These are phyloP conservation scores for Melaleuca alternifolia DNA, from an alignment of 345 rosid genomes.

Conservation along the genomic window DNA sequence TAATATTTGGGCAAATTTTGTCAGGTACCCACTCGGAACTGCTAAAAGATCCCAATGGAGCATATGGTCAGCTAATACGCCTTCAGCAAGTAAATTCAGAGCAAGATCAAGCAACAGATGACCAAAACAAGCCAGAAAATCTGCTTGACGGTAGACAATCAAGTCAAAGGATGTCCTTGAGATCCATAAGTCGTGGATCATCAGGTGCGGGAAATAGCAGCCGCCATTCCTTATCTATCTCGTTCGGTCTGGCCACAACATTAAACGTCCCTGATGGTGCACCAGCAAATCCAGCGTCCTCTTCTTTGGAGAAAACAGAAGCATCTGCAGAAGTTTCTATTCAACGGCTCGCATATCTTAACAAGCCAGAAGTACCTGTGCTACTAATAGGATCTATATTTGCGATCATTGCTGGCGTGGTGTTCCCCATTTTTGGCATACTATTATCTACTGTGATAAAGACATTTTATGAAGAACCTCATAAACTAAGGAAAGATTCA, in stretches of 20 bases:
- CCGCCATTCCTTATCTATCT: slow-evolving; percentile 40
- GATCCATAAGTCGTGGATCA: slow-evolving; percentile 48
- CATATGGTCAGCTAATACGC: slow-evolving; percentile 67
- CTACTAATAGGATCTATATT: slow-evolving; percentile 46
- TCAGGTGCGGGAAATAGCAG: slow-evolving; percentile 48
- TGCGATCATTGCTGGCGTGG: slow-evolving; percentile 37
- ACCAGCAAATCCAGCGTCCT: slow-evolving; percentile 13
- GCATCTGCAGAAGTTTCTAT: slow-evolving; percentile 33
- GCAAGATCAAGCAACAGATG: slow-evolving; percentile 26
- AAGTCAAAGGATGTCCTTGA: slow-evolving; percentile 23
- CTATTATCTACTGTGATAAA: slow-evolving; percentile 41
- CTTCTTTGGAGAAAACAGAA: slow-evolving; percentile 6
- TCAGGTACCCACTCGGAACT: slow-evolving; percentile 62
- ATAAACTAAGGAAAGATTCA: slow-evolving; percentile 45
- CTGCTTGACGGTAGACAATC: neutral
- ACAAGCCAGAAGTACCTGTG: slow-evolving; percentile 73
- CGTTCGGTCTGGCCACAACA: slow-evolving; percentile 50
- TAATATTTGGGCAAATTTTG: neutral
- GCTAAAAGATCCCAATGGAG: slow-evolving; percentile 56
- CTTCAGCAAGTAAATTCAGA: slow-evolving; percentile 50
- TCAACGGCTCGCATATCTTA: slow-evolving; percentile 49
- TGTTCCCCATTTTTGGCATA: slow-evolving; percentile 51
- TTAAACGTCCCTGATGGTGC: slow-evolving; percentile 15
- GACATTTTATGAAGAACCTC: slow-evolving; percentile 50
- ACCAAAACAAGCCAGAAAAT: slow-evolving; percentile 12